Percentiles rank a stretch among this genome's conserved stretches.
phyloP scores from a whole-genome alignment of 2,329 filamentous ascomycete species.

The Sporothrix brasiliensis region DNA sequence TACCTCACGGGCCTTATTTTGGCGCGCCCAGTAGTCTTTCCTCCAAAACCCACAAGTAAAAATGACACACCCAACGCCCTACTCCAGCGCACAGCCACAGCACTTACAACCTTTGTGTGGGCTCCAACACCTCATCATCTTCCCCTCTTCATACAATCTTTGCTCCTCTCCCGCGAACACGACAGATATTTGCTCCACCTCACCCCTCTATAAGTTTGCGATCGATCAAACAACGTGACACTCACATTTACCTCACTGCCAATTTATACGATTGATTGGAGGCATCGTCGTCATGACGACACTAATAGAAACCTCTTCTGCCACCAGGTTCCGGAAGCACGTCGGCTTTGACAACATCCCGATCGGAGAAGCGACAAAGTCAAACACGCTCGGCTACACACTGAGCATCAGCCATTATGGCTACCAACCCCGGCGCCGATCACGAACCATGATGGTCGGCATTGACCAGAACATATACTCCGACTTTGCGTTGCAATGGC shows the following conservation, averaged over 20 bases:
- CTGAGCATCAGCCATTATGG: slow-evolving; percentile 84
- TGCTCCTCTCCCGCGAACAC: not conserved
- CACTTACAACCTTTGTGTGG: slow-evolving; percentile 25
- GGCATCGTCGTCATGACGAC: slow-evolving; percentile 43
- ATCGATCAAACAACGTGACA: not conserved
- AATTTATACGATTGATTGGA: not conserved
- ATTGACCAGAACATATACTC: slow-evolving; percentile 91
- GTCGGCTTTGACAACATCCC: slow-evolving; percentile 65
- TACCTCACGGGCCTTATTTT: too few species aligned
- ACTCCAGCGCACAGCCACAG: slow-evolving; percentile 32
- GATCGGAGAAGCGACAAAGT: slow-evolving; percentile 60
- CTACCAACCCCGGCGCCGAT: slow-evolving; percentile 77
- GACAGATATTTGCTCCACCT: not conserved
- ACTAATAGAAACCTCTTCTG: slow-evolving; percentile 47
- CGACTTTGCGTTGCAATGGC: slow-evolving; percentile 88
- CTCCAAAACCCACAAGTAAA: not conserved
- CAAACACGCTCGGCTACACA: slow-evolving; percentile 70
- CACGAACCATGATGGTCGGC: slow-evolving; percentile 86
- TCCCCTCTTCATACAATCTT: slow-evolving; percentile 12
- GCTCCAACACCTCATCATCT: slow-evolving; percentile 4
- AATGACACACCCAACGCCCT: not conserved
- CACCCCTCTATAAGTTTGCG: not conserved
- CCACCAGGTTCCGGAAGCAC: slow-evolving; percentile 60
- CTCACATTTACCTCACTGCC: not conserved
- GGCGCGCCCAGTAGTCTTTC: not conserved